Percentiles rank a stretch among this genome's conserved stretches.
Conservation (phyloP, 2,329 filamentous ascomycete species). For the Claviceps purpurea region DNA sequence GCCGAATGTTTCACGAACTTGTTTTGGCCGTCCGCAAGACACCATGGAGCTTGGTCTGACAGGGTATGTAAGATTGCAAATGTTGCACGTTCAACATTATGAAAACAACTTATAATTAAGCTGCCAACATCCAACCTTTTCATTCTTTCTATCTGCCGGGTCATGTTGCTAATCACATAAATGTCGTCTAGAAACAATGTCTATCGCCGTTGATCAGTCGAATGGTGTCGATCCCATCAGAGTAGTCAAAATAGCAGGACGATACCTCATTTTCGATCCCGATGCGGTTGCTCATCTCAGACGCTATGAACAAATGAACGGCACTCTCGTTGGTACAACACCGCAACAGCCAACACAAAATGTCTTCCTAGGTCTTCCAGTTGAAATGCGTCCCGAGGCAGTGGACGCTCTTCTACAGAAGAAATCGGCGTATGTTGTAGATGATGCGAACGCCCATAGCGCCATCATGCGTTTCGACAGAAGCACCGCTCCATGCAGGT, state of each 20-base stretch:
- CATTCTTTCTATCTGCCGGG: not conserved
- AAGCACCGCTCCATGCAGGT: slow-evolving; percentile 40
- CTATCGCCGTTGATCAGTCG: not conserved
- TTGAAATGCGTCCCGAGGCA: slow-evolving; percentile 87
- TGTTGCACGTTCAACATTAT: slow-evolving; percentile 31
- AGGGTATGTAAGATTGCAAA: slow-evolving; percentile 19
- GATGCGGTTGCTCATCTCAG: slow-evolving; percentile 67
- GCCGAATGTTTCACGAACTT: no score
- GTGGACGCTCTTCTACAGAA: slow-evolving; percentile 67
- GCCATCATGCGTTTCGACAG: slow-evolving; percentile 42
- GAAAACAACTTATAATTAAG: slow-evolving; percentile 29
- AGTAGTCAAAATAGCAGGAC: slow-evolving; percentile 67
- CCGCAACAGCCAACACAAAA: slow-evolving; percentile 93
- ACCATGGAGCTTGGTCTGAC: no score
- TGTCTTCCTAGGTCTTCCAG: slow-evolving; percentile 75
- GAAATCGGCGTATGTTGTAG: slow-evolving; percentile 63
- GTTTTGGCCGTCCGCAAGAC: no score
- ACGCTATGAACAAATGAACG: slow-evolving; percentile 69
- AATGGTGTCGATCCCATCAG: slow-evolving; percentile 39
- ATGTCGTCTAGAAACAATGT: not conserved
- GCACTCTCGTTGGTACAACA: slow-evolving; percentile 73
- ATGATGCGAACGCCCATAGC: slow-evolving; percentile 62
- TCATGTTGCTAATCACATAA: not conserved
- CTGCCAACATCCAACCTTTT: not conserved
- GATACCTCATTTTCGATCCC: slow-evolving; percentile 83